A percentile compares a stretch with the other conserved stretches of the same genome.
Evolutionary conservation across 495 filamentous ascomycete genomes (phyloP).

Genomic region (Xylaria flabelliformis): DNA sequence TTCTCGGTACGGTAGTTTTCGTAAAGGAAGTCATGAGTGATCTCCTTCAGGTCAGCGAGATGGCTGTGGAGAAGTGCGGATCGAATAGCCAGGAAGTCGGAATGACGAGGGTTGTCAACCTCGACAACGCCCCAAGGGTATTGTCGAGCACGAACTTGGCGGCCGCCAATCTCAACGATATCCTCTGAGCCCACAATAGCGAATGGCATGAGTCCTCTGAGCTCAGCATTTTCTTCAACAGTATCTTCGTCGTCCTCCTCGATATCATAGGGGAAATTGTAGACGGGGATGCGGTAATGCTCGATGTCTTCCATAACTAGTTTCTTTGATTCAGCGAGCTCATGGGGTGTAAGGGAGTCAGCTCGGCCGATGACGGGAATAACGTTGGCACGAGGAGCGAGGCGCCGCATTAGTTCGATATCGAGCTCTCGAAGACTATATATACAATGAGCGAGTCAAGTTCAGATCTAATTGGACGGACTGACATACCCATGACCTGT

Average conservation of each 20-base stretch:
- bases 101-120: conserved; percentile 98
- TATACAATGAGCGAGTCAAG: conserved; percentile 33
- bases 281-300: conserved; percentile 98
- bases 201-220: conserved; percentile 97
- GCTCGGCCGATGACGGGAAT: conserved; percentile 99
- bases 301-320: conserved; percentile 99
- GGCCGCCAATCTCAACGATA: conserved; percentile 88
- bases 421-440: conserved; percentile 92
- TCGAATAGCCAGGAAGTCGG: conserved; percentile 96
- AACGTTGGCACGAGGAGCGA: conserved; percentile 97
- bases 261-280: conserved; percentile 99
- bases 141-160: conserved; percentile 90
- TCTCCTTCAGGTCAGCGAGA: conserved; percentile 97
- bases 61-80: conserved; percentile 96
- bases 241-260: conserved; percentile 99
- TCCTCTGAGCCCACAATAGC: conserved; percentile 98
- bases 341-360: conserved; percentile 93
- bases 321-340: conserved; percentile 98
- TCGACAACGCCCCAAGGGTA: conserved; percentile 99
- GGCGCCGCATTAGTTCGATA: conserved; percentile 98
- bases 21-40: conserved; percentile 99
- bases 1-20: conserved; percentile 99
- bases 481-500: conserved; percentile 85
- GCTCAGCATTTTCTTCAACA: conserved; percentile 97
- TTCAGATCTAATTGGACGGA: not conserved